Evolutionary conservation across 495 filamentous ascomycete species (phyloP).

Genomic region (Aspergillus indologenus): DNA sequence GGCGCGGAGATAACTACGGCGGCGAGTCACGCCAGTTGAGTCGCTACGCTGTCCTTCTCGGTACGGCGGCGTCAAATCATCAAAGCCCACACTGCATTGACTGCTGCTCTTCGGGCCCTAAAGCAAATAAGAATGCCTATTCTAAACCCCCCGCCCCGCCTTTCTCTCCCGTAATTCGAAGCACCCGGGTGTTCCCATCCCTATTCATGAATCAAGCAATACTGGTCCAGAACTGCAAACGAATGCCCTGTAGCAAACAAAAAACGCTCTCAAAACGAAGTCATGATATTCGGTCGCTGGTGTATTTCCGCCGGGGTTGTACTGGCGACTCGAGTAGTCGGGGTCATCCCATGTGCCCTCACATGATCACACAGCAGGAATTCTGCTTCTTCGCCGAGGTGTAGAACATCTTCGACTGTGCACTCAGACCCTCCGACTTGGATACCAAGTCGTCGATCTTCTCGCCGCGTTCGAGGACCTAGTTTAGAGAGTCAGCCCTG

Average conservation of each 20-base stretch:
- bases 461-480: slow-evolving; percentile 77
- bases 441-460: slow-evolving; percentile 87
- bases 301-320: slow-evolving; percentile 9
- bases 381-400: slow-evolving; percentile 39
- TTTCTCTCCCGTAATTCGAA: slow-evolving; percentile 1
- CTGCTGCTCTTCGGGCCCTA: neutral
- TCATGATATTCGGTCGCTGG: neutral
- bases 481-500: neutral
- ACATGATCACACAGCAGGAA: slow-evolving; percentile 23
- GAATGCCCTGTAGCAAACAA: slow-evolving; percentile 5
- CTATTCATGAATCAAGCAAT: neutral
- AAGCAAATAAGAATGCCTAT: neutral
- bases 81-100: slow-evolving; percentile 3
- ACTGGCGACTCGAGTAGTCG: neutral
- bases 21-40: too few species aligned
- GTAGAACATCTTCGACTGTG: slow-evolving; percentile 97
- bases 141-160: neutral
- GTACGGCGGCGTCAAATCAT: neutral
- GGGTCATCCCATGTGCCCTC: slow-evolving; percentile 5
- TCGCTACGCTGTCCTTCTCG: neutral
- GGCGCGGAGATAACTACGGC: neutral
- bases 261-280: slow-evolving; percentile 5
- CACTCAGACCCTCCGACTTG: slow-evolving; percentile 83
- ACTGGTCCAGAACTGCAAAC: slow-evolving; percentile 1
- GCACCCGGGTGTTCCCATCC: neutral